Evolutionary conservation across 2,329 filamentous ascomycete species (phyloP).

Genomic region (Apiospora phragmitis): DNA sequence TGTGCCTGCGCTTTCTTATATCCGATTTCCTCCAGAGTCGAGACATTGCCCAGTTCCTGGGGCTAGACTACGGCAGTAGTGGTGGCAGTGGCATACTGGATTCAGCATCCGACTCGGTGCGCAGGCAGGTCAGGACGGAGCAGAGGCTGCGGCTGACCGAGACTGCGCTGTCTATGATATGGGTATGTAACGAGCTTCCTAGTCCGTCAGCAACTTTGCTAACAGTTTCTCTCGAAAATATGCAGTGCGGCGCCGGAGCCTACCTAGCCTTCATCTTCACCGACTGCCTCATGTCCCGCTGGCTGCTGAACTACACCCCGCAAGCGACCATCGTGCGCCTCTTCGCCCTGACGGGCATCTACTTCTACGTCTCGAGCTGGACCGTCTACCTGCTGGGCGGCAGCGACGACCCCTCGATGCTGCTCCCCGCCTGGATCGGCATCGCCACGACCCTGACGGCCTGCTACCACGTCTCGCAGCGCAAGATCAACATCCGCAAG

Average conservation of each 20-base stretch:
- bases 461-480: slow-evolving; percentile 75
- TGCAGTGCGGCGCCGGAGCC: slow-evolving; percentile 71
- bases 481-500: slow-evolving; percentile 77
- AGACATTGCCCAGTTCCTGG: slow-evolving; percentile 18
- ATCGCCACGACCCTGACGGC: slow-evolving; percentile 75
- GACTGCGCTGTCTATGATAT: slow-evolving; percentile 70
- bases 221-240: slow-evolving; percentile 5
- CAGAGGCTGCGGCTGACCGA: slow-evolving; percentile 62
- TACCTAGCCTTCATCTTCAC: slow-evolving; percentile 83
- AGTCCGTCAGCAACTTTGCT: background rate
- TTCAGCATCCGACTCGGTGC: slow-evolving; percentile 18
- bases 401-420: slow-evolving; percentile 67
- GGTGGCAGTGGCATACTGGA: slow-evolving; percentile 13
- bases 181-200: slow-evolving; percentile 52
- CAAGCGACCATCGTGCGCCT: slow-evolving; percentile 79
- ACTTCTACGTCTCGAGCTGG: slow-evolving; percentile 74
- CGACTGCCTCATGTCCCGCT: slow-evolving; percentile 82
- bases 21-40: slow-evolving; percentile 52
- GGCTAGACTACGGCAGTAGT: slow-evolving; percentile 30
- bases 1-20: slow-evolving; percentile 69
- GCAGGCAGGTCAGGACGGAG: slow-evolving; percentile 37
- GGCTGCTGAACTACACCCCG: slow-evolving; percentile 83
- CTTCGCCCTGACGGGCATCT: slow-evolving; percentile 71
- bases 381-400: slow-evolving; percentile 70
- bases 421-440: slow-evolving; percentile 76